A percentile compares a stretch with the other conserved stretches of the same genome.
phyloP scores from a whole-genome alignment of 192 early-diverging fungal genomes.

The Piromyces sp. region DNA sequence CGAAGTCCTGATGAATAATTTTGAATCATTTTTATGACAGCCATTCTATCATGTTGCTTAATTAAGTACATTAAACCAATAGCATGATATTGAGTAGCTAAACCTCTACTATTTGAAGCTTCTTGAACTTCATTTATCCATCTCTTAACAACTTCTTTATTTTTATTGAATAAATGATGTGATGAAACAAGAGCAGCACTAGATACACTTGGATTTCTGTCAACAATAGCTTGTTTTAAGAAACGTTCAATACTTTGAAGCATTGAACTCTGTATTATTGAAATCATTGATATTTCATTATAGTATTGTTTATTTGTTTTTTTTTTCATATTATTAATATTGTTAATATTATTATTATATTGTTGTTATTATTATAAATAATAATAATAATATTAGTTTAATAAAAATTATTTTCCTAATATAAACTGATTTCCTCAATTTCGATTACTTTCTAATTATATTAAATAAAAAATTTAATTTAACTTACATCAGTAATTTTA shows the following conservation, averaged over 20 bases:
- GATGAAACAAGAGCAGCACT: constrained; percentile 82
- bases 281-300: no score
- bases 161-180: constrained; percentile 63
- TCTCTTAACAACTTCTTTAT: constrained; percentile 81
- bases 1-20: constrained; percentile 57
- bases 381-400: no score
- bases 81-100: constrained; percentile 94
- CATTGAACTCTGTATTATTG: constrained; percentile 56
- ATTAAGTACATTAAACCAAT: constrained; percentile 87
- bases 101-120: constrained; percentile 78
- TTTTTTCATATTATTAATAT: no score
- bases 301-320: no score
- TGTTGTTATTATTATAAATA: no score
- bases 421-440: no score
- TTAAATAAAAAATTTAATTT: no score
- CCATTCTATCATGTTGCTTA: constrained; percentile 93
- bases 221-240: constrained; percentile 90
- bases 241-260: constrained; percentile 89
- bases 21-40: constrained; percentile 89
- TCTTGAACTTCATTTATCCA: constrained; percentile 97
- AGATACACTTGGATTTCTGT: constrained; percentile 75
- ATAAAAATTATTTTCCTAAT: no score
- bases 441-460: no score
- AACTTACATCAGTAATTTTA: constrained; percentile 79
- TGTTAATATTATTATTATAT: no score